Base-by-base conservation (phyloP, 805 yeast genomes). In the Candida dendrica region DNA sequence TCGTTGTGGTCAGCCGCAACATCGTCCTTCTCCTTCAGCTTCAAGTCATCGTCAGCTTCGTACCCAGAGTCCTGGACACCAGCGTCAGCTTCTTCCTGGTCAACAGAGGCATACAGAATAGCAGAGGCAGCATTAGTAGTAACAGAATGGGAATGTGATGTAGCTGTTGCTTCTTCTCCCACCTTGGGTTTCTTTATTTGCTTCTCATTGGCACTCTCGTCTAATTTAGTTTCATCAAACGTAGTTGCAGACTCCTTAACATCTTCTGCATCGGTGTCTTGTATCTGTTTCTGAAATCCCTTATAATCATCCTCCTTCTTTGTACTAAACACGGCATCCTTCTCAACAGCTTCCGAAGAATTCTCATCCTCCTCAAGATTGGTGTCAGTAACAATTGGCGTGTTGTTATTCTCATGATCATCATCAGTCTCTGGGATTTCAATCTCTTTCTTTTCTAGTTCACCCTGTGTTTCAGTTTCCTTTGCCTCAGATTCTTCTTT, bases 1-100 rank as follows among this genome's bases (percentile, higher is more conserved):
- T 34, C 43, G 26, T 32, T 31, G n/a, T 26, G 4, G 31, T 10
- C 26, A 40, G 15, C 41, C 29, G 6, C 36, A 36, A 20, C 33
- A 27, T 32, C 36, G 34, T 26, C 36, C 18, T 18, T 30, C n/a
- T 19, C 39, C 14, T 24, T 41, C 20, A 22, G 17, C 39, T 33
- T 20, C 42, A 35, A 13, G 20, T 41, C 31, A 22, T 35, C 47
- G 22, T 38, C 38, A 7, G 34, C 30, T 34, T 43, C 41, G 24
- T 32, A 36, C 2, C 32, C 38, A 10, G 37, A 13, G 14, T 34
- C 45, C 16, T 33, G 30, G 24, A 22, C 24, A 27, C 30, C 30
- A 11, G n/a, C 8, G 5, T 27, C 30, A 11, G n/a, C 8, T 9
- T 27, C 30, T 27, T 19, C 29, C 6, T n/a, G 15, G 18, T 34